Base-by-base conservation (phyloP, 2,329 filamentous ascomycete genomes). In the Botrytis galanthina region DNA sequence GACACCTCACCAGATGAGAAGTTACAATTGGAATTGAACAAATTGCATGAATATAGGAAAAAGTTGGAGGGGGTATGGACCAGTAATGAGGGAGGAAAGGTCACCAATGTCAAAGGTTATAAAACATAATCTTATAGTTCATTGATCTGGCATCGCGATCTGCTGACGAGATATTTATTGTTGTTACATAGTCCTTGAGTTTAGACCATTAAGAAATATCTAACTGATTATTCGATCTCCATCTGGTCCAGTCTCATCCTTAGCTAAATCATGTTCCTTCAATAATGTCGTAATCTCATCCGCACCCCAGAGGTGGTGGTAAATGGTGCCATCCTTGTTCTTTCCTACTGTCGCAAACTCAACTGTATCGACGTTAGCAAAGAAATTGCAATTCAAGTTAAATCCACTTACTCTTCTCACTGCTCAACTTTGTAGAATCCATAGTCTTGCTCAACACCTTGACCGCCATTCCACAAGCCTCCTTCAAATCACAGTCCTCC, bases 361-460 rank as follows among this genome's bases (percentile, higher is more conserved):
- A 82, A 99, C 95, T 98, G 29, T 51, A 72, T 5, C 9, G 20
- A 22, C 3, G 64, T 81, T 77, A 81, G 77, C 62, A 73, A 29
- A 32, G 6, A n/a, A 57, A 29, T 59, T 32, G 6, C 20, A 63
- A 54, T 6, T 35, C 26, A 14, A 26, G 20, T 61, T 29, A 54
- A 37, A 62, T 10, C 37, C 61, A 87, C 93, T 84, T 85, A 97
- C 95, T 97, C 90, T 99, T 99, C 88, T 99, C 96, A 82, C 94
- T 97, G 87, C 94, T 98, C 82, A 99, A 85, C 88, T 98, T 99
- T 72, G 95, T 98, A 72, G 95, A 97, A 83, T 99, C 96, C 97
- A 99, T 99, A 9, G 96, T 99, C 91, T 99, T 99, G 89, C 96
- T 98, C 78, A 99, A 85, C 76, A 99, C 96, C 89, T 99, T 99